These are phyloP conservation scores for Aspergillus diversus DNA, from an alignment of 495 filamentous ascomycete species.

Conservation along the genomic window DNA sequence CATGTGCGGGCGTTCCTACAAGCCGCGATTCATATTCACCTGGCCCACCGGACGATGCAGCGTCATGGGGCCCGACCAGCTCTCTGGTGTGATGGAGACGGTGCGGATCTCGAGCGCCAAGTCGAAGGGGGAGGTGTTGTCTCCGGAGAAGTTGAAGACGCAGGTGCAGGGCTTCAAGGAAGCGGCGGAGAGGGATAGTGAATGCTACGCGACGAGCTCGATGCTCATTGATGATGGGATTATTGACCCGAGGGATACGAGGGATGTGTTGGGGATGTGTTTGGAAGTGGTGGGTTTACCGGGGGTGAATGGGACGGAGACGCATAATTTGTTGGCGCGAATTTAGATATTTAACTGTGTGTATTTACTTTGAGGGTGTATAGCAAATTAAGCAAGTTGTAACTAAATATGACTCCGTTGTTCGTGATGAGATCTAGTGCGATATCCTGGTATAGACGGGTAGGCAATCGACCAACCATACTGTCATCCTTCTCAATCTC, in stretches of 20 bases:
- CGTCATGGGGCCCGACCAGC: slow-evolving; percentile 39
- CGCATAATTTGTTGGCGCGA: slow-evolving; percentile 26
- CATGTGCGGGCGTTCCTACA: slow-evolving; percentile 38
- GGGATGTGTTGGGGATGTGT: slow-evolving; percentile 39
- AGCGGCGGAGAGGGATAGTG: slow-evolving; percentile 28
- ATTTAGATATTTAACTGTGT: slow-evolving; percentile 6
- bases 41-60: slow-evolving; percentile 40
- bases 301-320: slow-evolving; percentile 25
- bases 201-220: slow-evolving; percentile 34
- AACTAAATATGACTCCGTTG: too few relatives aligned
- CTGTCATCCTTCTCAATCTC: too few relatives aligned
- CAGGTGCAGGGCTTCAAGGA: slow-evolving; percentile 26
- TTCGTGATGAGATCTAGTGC: too few relatives aligned
- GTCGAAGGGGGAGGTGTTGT: slow-evolving; percentile 24
- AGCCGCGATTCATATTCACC: slow-evolving; percentile 36
- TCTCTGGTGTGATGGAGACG: slow-evolving; percentile 37
- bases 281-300: slow-evolving; percentile 32
- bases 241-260: slow-evolving; percentile 39
- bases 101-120: slow-evolving; percentile 31
- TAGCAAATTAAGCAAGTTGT: too few relatives aligned
- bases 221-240: slow-evolving; percentile 39
- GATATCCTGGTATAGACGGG: too few relatives aligned
- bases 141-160: slow-evolving; percentile 25
- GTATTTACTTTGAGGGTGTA: background rate
- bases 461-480: too few relatives aligned